Conservation (phyloP, 495 filamentous ascomycete species). For the Glutinoglossum americanum region DNA sequence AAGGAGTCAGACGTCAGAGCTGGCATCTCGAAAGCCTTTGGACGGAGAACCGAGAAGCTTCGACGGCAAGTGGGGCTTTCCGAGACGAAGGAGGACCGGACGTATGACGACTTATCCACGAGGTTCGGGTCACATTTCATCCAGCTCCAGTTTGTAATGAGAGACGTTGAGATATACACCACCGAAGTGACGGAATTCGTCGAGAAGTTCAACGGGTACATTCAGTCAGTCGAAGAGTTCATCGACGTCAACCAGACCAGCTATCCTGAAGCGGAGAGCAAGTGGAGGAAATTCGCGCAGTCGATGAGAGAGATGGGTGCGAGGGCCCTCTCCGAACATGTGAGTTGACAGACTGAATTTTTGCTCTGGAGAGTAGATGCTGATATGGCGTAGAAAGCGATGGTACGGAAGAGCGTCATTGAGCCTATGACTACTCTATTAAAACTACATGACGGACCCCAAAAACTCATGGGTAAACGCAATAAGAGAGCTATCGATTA, state of each 20-base stretch:
- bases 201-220: conserved; percentile 47
- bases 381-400: conserved; percentile 5
- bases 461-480: conserved; percentile 74
- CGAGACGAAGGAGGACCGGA: conserved; percentile 51
- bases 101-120: conserved; percentile 53
- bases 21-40: conserved; percentile 69
- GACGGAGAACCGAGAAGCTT: conserved; percentile 60
- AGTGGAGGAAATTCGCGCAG: conserved; percentile 71
- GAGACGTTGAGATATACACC: conserved; percentile 78
- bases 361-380: not conserved
- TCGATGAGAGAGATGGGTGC: conserved; percentile 62
- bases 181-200: conserved; percentile 45
- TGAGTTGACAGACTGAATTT: conserved; percentile 26
- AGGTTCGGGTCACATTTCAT: conserved; percentile 74
- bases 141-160: conserved; percentile 68
- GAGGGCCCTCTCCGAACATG: conserved; percentile 64
- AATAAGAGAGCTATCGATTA: conserved; percentile 78
- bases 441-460: conserved; percentile 57
- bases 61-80: conserved; percentile 44
- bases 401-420: conserved; percentile 58
- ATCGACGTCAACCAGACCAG: conserved; percentile 37
- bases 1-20: conserved; percentile 76
- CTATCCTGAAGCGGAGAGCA: conserved; percentile 67
- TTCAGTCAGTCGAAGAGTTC: conserved; percentile 43
- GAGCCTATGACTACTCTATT: conserved; percentile 70